phyloP scores from a whole-genome alignment of 495 filamentous ascomycete genomes.

The Cenococcum geophilum region DNA sequence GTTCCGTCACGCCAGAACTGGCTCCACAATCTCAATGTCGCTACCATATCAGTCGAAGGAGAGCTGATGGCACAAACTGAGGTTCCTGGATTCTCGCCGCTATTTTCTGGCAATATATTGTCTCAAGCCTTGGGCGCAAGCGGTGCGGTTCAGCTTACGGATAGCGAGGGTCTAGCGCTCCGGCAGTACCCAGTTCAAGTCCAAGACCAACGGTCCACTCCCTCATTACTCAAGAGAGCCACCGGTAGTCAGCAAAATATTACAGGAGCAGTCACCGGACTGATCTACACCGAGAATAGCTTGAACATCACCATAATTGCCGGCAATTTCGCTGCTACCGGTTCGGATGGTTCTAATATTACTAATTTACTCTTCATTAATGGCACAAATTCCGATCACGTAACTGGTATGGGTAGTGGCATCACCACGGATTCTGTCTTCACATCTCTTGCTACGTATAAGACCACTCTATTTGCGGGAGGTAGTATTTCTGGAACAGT shows the following conservation, averaged over 20 bases:
- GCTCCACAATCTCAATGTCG: conserved; percentile 70
- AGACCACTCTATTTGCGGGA: conserved; percentile 71
- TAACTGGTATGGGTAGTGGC: conserved; percentile 64
- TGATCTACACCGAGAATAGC: conserved; percentile 61
- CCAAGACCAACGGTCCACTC: conserved; percentile 29
- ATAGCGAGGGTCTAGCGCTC: conserved; percentile 45
- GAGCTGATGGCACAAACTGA: conserved; percentile 61
- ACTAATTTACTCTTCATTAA: conserved; percentile 75
- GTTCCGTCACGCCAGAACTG: conserved; percentile 85
- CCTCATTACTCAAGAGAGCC: conserved; percentile 53
- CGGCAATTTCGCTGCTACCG: conserved; percentile 73
- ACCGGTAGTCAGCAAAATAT: conserved; percentile 41
- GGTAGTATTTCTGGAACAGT: conserved; percentile 69
- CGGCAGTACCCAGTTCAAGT: conserved; percentile 56
- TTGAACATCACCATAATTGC: conserved; percentile 82
- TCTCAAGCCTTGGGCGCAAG: conserved; percentile 62
- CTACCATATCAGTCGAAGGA: conserved; percentile 61
- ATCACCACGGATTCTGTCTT: conserved; percentile 69
- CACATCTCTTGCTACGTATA: conserved; percentile 59
- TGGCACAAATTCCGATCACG: conserved; percentile 51
- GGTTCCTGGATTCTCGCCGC: conserved; percentile 52
- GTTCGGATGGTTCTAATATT: conserved; percentile 62
- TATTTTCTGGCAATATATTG: conserved; percentile 73
- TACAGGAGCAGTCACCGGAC: conserved; percentile 65
- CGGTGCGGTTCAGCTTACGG: conserved; percentile 60